Percentiles rank a stretch among this genome's conserved stretches.
These are phyloP conservation scores for Gaultheria prostrata DNA, from an alignment of 148 eudicot genomes.

Conservation along the genomic window DNA sequence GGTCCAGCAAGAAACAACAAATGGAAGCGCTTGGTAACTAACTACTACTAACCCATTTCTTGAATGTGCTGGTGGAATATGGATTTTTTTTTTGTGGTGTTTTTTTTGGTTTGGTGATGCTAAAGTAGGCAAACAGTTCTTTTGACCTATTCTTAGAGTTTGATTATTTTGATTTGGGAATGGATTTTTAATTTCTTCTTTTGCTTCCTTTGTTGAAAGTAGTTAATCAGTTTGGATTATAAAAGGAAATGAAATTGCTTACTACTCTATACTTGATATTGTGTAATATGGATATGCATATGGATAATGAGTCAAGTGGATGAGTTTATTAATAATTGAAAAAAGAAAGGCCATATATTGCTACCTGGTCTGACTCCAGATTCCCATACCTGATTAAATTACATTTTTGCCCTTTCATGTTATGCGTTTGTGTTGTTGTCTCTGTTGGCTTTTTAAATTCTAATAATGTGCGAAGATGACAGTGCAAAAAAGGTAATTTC, in stretches of 20 bases:
- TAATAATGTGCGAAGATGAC: background rate
- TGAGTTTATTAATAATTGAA: slow-evolving; percentile 10
- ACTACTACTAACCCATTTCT: background rate
- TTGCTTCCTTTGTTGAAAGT: slow-evolving; percentile 1
- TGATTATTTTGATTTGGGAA: background rate
- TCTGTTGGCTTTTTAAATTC: slow-evolving; percentile 2
- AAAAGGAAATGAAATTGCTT: slow-evolving; percentile 5
- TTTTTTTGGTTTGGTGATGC: background rate
- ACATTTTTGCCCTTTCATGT: slow-evolving; percentile 26
- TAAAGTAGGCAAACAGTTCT: slow-evolving; percentile 4
- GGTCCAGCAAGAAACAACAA: slow-evolving; percentile 49
- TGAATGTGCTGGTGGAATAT: slow-evolving; percentile 1
- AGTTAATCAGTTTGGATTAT: slow-evolving; percentile 1
- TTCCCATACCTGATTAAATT: slow-evolving; percentile 18
- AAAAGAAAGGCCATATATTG: slow-evolving; percentile 13
- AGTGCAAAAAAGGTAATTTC: slow-evolving; percentile 1
- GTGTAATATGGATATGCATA: background rate
- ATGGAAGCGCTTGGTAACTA: slow-evolving; percentile 32
- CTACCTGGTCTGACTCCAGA: slow-evolving; percentile 22
- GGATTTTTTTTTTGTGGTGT: slow-evolving; percentile 10
- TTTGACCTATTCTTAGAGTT: slow-evolving; percentile 16
- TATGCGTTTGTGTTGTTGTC: background rate
- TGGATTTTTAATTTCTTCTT: background rate
- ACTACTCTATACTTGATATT: background rate
- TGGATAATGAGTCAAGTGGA: slow-evolving; percentile 11